A percentile compares a stretch with the other conserved stretches of the same genome.
These are phyloP conservation scores for Rosa rugosa DNA, from an alignment of 306 rosid genomes.

Conservation along the genomic window DNA sequence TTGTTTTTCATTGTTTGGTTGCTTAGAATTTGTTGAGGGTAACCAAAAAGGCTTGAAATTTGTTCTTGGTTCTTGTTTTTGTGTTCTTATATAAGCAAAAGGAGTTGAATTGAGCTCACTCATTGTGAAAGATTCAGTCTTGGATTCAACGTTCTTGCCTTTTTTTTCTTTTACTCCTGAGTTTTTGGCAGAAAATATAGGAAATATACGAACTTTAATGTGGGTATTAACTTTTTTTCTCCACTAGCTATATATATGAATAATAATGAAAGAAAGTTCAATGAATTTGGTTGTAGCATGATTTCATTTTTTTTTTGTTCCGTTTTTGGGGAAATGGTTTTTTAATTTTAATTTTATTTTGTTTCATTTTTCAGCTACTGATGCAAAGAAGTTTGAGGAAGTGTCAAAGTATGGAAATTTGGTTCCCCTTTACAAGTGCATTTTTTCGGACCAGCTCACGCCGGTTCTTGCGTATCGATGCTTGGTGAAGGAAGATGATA, in stretches of 20 bases:
- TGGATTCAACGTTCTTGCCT: not conserved
- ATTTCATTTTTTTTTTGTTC: not conserved
- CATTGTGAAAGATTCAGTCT: not conserved
- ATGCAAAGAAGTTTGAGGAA: conserved; percentile 44
- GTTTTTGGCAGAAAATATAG: not conserved
- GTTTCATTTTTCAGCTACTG: conserved; percentile 36
- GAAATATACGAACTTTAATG: not conserved
- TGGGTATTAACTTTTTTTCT: not conserved
- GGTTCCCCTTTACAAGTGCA: conserved; percentile 58
- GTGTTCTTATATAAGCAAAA: not conserved
- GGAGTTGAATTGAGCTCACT: not conserved
- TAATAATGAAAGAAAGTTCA: not conserved
- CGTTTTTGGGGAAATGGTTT: not conserved
- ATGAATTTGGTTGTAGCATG: not conserved
- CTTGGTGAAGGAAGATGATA: conserved; percentile 66
- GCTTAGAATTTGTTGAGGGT: not conserved
- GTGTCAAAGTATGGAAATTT: conserved; percentile 61
- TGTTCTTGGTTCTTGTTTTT: not conserved
- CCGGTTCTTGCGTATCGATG: conserved; percentile 74
- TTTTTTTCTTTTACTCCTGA: not conserved
- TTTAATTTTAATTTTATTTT: not conserved
- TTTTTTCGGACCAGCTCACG: conserved; percentile 79
- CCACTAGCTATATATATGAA: not conserved
- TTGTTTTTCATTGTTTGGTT: conserved; percentile 8
- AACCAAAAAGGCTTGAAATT: not conserved